Evolutionary conservation across 164 flowering plant genomes (phyloP), one percentile per base, ranked within the genome.

Genomic region (Annona cherimola): DNA sequence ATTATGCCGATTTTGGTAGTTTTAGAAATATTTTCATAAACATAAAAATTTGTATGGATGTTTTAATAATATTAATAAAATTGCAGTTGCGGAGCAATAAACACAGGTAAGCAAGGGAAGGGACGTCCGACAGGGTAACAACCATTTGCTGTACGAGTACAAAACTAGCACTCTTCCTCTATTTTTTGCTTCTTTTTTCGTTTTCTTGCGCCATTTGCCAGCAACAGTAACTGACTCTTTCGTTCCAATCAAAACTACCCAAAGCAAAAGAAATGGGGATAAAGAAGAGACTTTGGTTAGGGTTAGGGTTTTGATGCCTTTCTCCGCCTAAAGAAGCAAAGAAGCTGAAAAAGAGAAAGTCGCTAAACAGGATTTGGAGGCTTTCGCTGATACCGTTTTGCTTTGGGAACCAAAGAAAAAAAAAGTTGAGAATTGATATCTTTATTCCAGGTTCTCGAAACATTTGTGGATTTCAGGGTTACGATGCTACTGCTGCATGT

Each of bases 141-240:
- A n/a, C n/a, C n/a, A n/a, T n/a, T n/a, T n/a, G n/a, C n/a, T n/a
- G n/a, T n/a, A n/a, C n/a, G n/a, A n/a, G n/a, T n/a, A n/a, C n/a
- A n/a, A n/a, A n/a, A n/a, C n/a, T n/a, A n/a, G n/a, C n/a, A n/a
- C n/a, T n/a, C n/a, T 5, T 61, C 63, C 3, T 8, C 5, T 9
- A 61, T 61, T 61, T 41, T 19, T 41, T 39, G 16, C 67, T 9
- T 9, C 41, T 18, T 18, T 12, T 41, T n/a, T 41, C 67, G 7
- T 3, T 18, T n/a, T n/a, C n/a, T n/a, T 63, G 42, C 39, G 42
- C 65, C 71, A 57, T 45, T 61, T 40, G 12, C 54, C 72, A 45
- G 66, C 42, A 59, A 66, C 73, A 57, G 76, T 55, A 63, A 69
- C 73, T 60, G 71, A 45, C 72, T 63, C 66, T 67, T 42, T 19